Evolutionary conservation across 1,284 basidiomycete genomes (phyloP).

Genomic region (Spongiforma sp.): DNA sequence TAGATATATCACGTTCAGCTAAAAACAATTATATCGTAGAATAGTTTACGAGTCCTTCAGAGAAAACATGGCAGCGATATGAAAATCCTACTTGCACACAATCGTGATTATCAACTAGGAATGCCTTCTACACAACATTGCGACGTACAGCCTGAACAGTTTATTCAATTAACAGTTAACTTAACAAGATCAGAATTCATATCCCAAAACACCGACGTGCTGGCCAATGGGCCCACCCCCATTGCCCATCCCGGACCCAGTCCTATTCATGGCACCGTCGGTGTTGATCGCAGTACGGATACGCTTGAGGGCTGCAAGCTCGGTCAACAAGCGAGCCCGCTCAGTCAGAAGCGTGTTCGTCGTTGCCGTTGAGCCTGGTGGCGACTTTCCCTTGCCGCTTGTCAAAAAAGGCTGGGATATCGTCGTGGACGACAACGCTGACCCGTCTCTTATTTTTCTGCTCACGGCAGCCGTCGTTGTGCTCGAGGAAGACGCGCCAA

Average conservation of each 20-base stretch:
- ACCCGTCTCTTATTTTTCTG: not conserved
- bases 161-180: not conserved
- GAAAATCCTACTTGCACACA: too few species aligned
- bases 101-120: too few species aligned
- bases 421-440: not conserved
- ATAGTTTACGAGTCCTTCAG: too few species aligned
- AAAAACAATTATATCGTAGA: too few species aligned
- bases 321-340: constrained; percentile 33
- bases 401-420: not conserved
- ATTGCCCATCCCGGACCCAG: not conserved
- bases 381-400: not conserved
- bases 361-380: constrained; percentile 20
- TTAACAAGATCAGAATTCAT: not conserved
- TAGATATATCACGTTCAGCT: too few species aligned
- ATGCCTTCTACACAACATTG: too few species aligned
- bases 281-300: constrained; percentile 19
- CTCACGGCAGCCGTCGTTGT: not conserved
- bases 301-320: constrained; percentile 34
- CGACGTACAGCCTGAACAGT: not conserved
- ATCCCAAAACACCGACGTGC: constrained; percentile 18
- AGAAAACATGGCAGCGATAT: too few species aligned
- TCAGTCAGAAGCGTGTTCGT: constrained; percentile 34
- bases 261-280: not conserved
- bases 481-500: not conserved
- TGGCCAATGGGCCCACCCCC: not conserved